Evolutionary conservation across 2,329 filamentous ascomycete genomes (phyloP).

Genomic region (Pseudogymnoascus sp.): DNA sequence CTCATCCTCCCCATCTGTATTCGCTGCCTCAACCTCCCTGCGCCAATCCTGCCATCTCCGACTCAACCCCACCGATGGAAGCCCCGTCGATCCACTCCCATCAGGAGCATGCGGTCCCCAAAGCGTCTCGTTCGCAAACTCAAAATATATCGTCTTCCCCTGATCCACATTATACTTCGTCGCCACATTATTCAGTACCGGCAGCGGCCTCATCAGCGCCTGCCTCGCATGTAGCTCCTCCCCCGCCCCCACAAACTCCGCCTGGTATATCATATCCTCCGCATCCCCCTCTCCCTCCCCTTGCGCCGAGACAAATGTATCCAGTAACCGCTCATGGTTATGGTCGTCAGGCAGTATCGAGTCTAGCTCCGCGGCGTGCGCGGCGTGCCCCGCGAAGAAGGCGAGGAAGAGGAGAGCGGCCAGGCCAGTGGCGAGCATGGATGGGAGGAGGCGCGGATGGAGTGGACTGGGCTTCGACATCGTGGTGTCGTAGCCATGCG

Average conservation of each 20-base stretch:
- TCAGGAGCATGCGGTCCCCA: conserved; percentile 35
- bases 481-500: conserved; percentile 15
- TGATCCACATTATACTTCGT: conserved; percentile 50
- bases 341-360: conserved; percentile 37
- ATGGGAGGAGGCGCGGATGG: conserved; percentile 65
- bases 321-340: conserved; percentile 38
- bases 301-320: conserved; percentile 12
- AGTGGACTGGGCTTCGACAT: conserved; percentile 51
- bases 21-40: conserved; percentile 15
- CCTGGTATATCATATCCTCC: conserved; percentile 21
- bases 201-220: background rate
- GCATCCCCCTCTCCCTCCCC: conserved; percentile 26
- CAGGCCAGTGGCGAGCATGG: conserved; percentile 51
- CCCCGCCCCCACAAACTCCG: conserved; percentile 7
- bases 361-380: conserved; percentile 51
- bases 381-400: conserved; percentile 50
- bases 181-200: conserved; percentile 54
- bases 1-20: conserved; percentile 11
- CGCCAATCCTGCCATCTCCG: conserved; percentile 16
- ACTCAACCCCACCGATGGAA: conserved; percentile 27
- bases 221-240: background rate
- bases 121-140: conserved; percentile 50
- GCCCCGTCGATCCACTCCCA: conserved; percentile 22
- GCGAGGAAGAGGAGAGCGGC: conserved; percentile 53
- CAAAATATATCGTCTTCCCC: conserved; percentile 56